These are phyloP conservation scores for Scleroderma bovista DNA, from an alignment of 768 basidiomycete genomes.

Conservation along the genomic window DNA sequence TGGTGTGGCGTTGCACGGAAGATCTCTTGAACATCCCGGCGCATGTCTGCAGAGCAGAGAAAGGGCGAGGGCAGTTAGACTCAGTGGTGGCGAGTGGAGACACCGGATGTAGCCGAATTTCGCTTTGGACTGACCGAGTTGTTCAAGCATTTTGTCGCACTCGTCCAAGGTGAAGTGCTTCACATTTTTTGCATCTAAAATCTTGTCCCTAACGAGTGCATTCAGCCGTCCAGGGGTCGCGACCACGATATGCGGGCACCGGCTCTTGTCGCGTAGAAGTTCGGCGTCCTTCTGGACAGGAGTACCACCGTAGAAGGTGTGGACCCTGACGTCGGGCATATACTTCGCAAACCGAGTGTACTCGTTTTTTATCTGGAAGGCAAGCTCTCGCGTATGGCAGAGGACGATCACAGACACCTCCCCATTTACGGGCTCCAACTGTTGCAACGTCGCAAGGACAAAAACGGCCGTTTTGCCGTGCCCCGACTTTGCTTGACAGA, in stretches of 20 bases:
- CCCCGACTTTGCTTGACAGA: slow-evolving; percentile 99
- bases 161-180: slow-evolving; percentile 99
- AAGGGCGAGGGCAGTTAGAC: slow-evolving; percentile 53
- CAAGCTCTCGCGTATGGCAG: slow-evolving; percentile 98
- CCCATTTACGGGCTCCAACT: slow-evolving; percentile 96
- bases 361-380: slow-evolving; percentile 99
- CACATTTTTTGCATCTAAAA: slow-evolving; percentile 90
- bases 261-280: slow-evolving; percentile 87
- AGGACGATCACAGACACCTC: slow-evolving; percentile 97
- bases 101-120: slow-evolving; percentile 40
- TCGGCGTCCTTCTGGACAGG: slow-evolving; percentile 93
- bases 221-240: slow-evolving; percentile 97
- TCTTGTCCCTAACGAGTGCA: slow-evolving; percentile 92
- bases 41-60: slow-evolving; percentile 88
- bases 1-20: slow-evolving; percentile 98
- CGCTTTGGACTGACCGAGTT: slow-evolving; percentile 93
- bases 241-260: slow-evolving; percentile 98
- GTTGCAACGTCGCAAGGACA: slow-evolving; percentile 95
- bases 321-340: slow-evolving; percentile 97
- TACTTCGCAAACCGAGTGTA: slow-evolving; percentile 99
- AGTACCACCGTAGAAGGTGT: slow-evolving; percentile 97
- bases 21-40: slow-evolving; percentile 99
- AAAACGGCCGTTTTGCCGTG: slow-evolving; percentile 99
- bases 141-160: slow-evolving; percentile 99
- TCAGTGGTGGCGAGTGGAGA: slow-evolving; percentile 37